Conservation (phyloP, 2,329 filamentous ascomycete genomes). For the Diaporthe citriasiana region DNA sequence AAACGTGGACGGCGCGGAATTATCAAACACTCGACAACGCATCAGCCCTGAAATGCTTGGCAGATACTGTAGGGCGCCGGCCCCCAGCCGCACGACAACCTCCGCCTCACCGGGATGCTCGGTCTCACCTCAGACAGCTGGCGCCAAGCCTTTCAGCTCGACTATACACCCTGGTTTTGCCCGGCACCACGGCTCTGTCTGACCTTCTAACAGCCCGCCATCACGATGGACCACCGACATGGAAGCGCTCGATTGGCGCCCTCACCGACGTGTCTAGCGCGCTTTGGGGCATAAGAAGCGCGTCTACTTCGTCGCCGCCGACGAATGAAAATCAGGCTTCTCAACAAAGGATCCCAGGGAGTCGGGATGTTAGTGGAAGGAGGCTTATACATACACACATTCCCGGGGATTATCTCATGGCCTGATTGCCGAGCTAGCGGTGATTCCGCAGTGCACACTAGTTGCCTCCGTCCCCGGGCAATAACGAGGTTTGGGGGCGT, state of each 20-base stretch:
- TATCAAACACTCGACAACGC: background rate
- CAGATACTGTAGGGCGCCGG: background rate
- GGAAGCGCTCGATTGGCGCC: background rate
- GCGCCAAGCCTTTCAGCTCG: slow-evolving; percentile 31
- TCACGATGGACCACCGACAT: background rate
- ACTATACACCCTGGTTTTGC: background rate
- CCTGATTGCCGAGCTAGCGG: background rate
- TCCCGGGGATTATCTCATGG: background rate
- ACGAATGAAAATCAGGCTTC: background rate
- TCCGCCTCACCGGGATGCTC: slow-evolving; percentile 10
- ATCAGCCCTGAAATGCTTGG: slow-evolving; percentile 26
- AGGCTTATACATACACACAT: slow-evolving; percentile 26
- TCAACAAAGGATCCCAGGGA: background rate
- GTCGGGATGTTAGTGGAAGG: background rate
- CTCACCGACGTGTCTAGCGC: background rate
- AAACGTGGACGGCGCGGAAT: background rate
- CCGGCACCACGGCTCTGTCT: slow-evolving; percentile 1
- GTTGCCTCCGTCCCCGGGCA: background rate
- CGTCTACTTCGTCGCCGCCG: background rate
- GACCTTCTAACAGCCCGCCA: background rate
- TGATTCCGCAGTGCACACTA: background rate
- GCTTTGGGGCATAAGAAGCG: background rate
- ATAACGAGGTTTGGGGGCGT: background rate
- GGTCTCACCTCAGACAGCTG: slow-evolving; percentile 29
- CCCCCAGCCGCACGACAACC: background rate